These are phyloP conservation scores for Ramalina intermedia DNA, from an alignment of 495 filamentous ascomycete species.

Conservation along the genomic window DNA sequence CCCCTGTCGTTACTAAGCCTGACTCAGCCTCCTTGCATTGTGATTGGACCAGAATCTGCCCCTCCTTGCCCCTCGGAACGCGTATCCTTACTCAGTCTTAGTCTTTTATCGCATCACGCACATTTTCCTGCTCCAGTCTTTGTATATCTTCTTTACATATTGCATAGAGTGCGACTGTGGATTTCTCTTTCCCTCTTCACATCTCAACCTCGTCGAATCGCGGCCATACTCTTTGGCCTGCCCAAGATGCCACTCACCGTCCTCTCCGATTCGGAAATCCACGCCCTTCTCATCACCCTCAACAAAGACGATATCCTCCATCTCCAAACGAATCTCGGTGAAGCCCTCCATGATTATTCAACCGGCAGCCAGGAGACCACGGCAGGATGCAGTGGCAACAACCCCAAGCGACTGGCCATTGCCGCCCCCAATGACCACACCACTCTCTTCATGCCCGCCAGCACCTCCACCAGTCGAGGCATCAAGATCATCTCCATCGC, in stretches of 20 bases:
- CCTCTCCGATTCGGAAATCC: constrained; percentile 58
- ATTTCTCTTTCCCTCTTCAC: too few species aligned
- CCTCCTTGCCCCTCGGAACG: too few species aligned
- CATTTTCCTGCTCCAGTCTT: too few species aligned
- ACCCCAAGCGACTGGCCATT: constrained; percentile 63
- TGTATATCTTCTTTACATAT: too few species aligned
- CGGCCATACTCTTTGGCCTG: too few species aligned
- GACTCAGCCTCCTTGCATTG: too few species aligned
- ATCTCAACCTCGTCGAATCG: too few species aligned
- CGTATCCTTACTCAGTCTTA: too few species aligned
- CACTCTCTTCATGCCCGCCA: constrained; percentile 86
- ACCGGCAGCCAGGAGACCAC: constrained; percentile 43
- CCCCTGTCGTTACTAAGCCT: too few species aligned
- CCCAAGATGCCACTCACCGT: constrained; percentile 58
- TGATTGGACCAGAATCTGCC: too few species aligned
- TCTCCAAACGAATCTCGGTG: constrained; percentile 50
- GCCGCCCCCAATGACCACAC: constrained; percentile 57
- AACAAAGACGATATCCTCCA: constrained; percentile 49
- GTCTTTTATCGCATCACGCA: too few species aligned
- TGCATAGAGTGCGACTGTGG: too few species aligned
- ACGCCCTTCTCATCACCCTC: constrained; percentile 54
- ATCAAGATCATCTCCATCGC: constrained; percentile 47
- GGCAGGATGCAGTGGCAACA: constrained; percentile 47
- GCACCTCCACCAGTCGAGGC: constrained; percentile 39
- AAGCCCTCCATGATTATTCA: constrained; percentile 71